These are phyloP conservation scores for Cornus suecica DNA, from an alignment of 148 eudicot genomes.

Conservation along the genomic window DNA sequence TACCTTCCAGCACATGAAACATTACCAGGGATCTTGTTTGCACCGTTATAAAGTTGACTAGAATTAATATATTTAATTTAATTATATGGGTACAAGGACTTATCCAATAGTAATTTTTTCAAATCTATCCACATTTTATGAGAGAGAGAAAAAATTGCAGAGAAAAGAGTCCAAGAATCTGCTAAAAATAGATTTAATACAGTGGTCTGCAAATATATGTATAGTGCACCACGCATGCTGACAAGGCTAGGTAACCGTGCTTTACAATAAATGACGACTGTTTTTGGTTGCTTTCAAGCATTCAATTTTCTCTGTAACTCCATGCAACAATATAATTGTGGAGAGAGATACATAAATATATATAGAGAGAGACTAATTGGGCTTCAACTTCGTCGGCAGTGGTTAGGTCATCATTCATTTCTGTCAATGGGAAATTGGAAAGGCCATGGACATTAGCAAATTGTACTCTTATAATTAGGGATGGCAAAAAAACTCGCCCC, in stretches of 20 bases:
- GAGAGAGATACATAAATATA: slow-evolving; percentile 8
- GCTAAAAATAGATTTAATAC: background rate
- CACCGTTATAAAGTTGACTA: too few species aligned
- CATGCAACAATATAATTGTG: slow-evolving; percentile 18
- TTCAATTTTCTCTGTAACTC: slow-evolving; percentile 12
- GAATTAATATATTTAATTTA: too few species aligned
- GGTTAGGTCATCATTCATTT: slow-evolving; percentile 44
- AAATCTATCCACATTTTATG: background rate
- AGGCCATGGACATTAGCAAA: background rate
- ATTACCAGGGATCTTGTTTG: too few species aligned
- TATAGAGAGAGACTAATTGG: background rate
- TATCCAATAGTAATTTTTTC: too few species aligned
- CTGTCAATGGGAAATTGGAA: background rate
- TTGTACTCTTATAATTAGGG: too few species aligned
- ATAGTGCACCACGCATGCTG: slow-evolving; percentile 4
- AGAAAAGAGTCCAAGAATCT: background rate
- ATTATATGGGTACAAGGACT: too few species aligned
- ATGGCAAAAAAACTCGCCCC: too few species aligned
- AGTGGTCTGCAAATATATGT: background rate
- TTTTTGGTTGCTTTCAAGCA: slow-evolving; percentile 21
- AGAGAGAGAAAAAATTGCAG: too few species aligned
- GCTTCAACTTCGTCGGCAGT: slow-evolving; percentile 19
- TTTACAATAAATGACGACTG: slow-evolving; percentile 3
- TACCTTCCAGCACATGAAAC: too few species aligned
- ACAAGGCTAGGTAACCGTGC: background rate